Conservation (phyloP, 257 asterid species). For the Solanum pennellii region DNA sequence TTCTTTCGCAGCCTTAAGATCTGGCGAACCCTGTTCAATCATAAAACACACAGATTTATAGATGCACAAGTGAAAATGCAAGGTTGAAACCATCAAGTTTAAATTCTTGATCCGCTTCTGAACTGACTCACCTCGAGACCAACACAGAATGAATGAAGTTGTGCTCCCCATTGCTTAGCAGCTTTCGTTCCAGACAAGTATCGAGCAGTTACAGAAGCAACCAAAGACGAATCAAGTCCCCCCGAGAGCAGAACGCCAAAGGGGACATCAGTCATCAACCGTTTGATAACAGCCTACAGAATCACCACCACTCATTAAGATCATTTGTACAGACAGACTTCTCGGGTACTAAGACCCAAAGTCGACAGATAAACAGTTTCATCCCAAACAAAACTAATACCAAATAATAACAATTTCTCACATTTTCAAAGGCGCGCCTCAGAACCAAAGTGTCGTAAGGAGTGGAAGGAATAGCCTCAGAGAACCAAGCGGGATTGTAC, state of each 20-base stretch:
- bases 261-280: constrained; percentile 98
- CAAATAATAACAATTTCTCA: constrained; percentile 13
- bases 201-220: constrained; percentile 90
- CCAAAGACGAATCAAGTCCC: constrained; percentile 94
- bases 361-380: not conserved
- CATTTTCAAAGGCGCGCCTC: constrained; percentile 80
- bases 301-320: not conserved
- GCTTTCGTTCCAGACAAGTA: constrained; percentile 74
- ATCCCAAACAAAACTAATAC: not conserved
- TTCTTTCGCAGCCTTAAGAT: constrained; percentile 89
- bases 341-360: not conserved
- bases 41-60: not conserved
- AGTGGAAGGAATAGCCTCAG: constrained; percentile 72
- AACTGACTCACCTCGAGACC: constrained; percentile 75
- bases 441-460: constrained; percentile 77
- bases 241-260: constrained; percentile 94
- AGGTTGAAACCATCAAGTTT: not conserved
- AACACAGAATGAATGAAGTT: constrained; percentile 94
- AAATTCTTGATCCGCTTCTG: not conserved
- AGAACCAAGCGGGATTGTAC: constrained; percentile 90
- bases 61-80: not conserved
- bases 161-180: constrained; percentile 88
- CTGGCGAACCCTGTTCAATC: constrained; percentile 74
- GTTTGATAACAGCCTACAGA: constrained; percentile 75
- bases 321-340: not conserved